Evolutionary conservation across 768 basidiomycete genomes (phyloP).

Genomic region (Lenzites betulinus): DNA sequence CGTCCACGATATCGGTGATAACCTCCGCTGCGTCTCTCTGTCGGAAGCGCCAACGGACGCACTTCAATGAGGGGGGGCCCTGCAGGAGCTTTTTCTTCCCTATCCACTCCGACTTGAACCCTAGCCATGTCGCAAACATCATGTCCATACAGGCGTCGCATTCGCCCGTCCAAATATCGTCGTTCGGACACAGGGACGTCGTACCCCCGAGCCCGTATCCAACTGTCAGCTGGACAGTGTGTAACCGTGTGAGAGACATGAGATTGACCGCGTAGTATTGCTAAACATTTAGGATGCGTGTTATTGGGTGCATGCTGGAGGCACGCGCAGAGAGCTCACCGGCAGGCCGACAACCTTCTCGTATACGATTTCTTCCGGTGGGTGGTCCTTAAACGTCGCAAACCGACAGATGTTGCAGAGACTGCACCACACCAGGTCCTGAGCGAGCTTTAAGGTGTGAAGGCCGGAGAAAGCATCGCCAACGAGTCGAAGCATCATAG

Average conservation of each 20-base stretch:
- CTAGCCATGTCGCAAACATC: constrained; percentile 6
- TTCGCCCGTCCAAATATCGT: constrained; percentile 18
- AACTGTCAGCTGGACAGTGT: constrained; percentile 10
- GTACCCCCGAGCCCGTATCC: constrained; percentile 10
- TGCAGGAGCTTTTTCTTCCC: constrained; percentile 13
- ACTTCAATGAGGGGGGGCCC: constrained; percentile 9
- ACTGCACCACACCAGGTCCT: constrained; percentile 20
- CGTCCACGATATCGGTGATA: constrained; percentile 1
- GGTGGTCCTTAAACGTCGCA: constrained; percentile 17
- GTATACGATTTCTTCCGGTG: constrained; percentile 16
- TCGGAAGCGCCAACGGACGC: constrained; percentile 18
- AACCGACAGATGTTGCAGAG: constrained; percentile 22
- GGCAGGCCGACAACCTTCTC: constrained; percentile 20
- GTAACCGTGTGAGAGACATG: constrained; percentile 3
- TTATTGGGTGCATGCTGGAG: background rate
- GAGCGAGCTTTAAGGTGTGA: constrained; percentile 12
- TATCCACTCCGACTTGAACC: constrained; percentile 9
- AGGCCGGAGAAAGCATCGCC: constrained; percentile 12
- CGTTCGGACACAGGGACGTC: constrained; percentile 1
- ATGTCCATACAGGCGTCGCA: constrained; percentile 22
- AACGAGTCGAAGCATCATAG: constrained; percentile 7
- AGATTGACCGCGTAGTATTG: constrained; percentile 7
- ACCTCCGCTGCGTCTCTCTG: constrained; percentile 5
- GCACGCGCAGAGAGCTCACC: constrained; percentile 1
- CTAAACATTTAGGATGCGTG: background rate